Conservation (phyloP, 2,329 filamentous ascomycete species). For the Xylariaceae sp. region DNA sequence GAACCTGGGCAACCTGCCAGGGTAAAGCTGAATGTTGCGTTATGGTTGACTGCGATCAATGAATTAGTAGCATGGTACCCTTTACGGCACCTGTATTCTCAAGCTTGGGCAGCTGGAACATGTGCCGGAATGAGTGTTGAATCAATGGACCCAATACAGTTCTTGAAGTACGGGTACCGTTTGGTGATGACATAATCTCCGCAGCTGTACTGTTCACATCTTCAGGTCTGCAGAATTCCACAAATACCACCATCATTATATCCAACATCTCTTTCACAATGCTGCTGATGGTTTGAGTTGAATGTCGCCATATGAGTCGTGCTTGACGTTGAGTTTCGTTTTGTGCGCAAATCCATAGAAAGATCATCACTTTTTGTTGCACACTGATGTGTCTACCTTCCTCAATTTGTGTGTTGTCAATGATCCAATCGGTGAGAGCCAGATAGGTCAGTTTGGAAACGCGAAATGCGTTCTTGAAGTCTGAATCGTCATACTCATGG, state of each 20-base stretch:
- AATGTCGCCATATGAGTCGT: too few species aligned
- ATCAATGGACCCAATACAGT: background rate
- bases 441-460: too few species aligned
- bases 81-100: background rate
- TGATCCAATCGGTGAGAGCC: too few species aligned
- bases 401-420: too few species aligned
- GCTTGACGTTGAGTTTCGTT: too few species aligned
- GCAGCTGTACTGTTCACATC: background rate
- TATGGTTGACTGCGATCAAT: background rate
- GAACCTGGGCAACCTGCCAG: background rate
- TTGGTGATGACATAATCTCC: background rate
- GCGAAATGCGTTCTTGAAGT: too few species aligned
- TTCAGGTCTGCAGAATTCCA: background rate
- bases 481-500: too few species aligned
- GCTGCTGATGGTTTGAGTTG: background rate
- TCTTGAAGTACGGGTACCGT: background rate
- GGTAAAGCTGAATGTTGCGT: background rate
- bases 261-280: background rate
- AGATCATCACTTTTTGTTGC: too few species aligned
- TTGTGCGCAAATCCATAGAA: too few species aligned
- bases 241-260: background rate
- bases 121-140: background rate
- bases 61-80: background rate
- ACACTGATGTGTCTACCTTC: too few species aligned
- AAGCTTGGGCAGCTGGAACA: background rate